Conservation (phyloP, 164 flowering plant genomes). For the Vitis labrusca region DNA sequence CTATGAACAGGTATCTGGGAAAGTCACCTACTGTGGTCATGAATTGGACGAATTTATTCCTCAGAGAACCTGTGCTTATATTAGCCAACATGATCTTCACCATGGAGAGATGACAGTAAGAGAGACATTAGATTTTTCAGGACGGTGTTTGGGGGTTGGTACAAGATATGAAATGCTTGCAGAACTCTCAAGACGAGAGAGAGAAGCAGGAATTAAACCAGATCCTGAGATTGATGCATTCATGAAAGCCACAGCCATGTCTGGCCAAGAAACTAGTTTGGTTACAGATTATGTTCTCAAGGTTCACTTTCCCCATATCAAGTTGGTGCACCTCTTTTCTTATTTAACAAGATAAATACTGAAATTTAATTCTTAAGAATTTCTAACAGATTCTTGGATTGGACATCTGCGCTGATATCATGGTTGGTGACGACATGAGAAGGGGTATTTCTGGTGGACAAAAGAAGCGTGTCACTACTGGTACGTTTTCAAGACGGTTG, state of each 20-base stretch:
- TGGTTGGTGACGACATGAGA: constrained; percentile 52
- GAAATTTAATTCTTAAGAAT: background rate
- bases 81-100: constrained; percentile 67
- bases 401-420: constrained; percentile 45
- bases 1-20: constrained; percentile 38
- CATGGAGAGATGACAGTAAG: constrained; percentile 72
- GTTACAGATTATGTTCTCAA: constrained; percentile 48
- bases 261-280: constrained; percentile 44
- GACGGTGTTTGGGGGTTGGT: constrained; percentile 51
- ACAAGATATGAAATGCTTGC: constrained; percentile 37
- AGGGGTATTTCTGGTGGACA: constrained; percentile 58
- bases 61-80: constrained; percentile 60
- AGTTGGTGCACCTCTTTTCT: background rate
- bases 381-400: constrained; percentile 42
- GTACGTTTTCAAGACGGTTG: constrained; percentile 13
- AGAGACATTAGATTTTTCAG: constrained; percentile 62
- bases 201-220: constrained; percentile 42
- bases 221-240: constrained; percentile 54
- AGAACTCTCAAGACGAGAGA: constrained; percentile 46
- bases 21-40: constrained; percentile 62
- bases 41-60: constrained; percentile 56
- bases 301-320: constrained; percentile 18
- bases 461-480: constrained; percentile 52
- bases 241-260: constrained; percentile 46
- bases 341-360: background rate